Base-by-base conservation (phyloP, 2,329 filamentous ascomycete genomes). In the Apiospora sp. region DNA sequence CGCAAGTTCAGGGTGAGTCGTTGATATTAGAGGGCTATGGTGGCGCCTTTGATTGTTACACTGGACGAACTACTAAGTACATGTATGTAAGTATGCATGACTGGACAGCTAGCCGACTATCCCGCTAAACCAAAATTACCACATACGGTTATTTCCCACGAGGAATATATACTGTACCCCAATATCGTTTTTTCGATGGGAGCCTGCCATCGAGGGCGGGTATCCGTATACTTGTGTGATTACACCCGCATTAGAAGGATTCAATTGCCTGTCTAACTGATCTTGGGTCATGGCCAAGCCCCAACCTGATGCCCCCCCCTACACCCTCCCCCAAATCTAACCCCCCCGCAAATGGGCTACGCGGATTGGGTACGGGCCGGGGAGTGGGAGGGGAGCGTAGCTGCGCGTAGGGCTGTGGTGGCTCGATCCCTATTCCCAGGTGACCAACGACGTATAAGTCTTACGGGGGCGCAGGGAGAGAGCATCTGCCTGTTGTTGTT, bases 401-500 rank as follows among this genome's bases (percentile, higher is more conserved):
- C 37, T 10, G 30, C 22, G 14, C n/a, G 34, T n/a, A 22, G 12
- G 34, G 34, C 58, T 14, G 22, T 41, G 58, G 58, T 64, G 58
- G 34, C 58, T 64, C 22, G 34, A 19, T 49, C 19, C 10, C 58
- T 64, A 0, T n/a, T 48, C 16, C 22, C 58, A 41, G 58, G 58
- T 37, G 58, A 14, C 34, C 34, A 19, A 64, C 58, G 7, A 24
- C 34, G 22, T n/a, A 13, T 64, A 41, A 64, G 58, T 64, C 58
- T 64, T 41, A 64, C 30, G 58, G 58, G 58, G 58, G 58, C 58
- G 58, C 58, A 64, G 34, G 58, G 34, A 64, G 34, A 41, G 34
- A 64, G 0, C 58, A 41, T 41, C 30, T 64, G 58, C 58, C 58
- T 41, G n/a, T 13, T 14, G n/a, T 13, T 14, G 24, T n/a, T 24